phyloP scores from a whole-genome alignment of 1,284 basidiomycete species.

The Ceratobasidium sp. region DNA sequence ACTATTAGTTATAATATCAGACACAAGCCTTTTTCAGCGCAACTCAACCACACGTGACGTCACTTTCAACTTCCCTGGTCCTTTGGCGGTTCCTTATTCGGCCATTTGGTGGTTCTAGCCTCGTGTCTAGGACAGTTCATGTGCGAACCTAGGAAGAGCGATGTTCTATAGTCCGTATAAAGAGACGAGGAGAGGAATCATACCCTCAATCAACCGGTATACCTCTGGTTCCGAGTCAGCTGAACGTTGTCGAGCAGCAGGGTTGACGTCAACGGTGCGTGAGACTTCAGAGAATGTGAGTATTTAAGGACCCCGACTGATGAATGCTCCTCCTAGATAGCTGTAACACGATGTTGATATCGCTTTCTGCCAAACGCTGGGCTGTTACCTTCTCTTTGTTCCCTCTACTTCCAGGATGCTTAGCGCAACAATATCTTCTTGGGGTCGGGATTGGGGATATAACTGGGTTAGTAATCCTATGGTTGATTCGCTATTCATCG shows the following conservation, averaged over 20 bases:
- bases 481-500: background rate
- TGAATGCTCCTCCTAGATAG: background rate
- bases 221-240: background rate
- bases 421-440: slow-evolving; percentile 34
- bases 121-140: background rate
- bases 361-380: slow-evolving; percentile 17
- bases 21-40: background rate
- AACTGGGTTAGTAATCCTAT: slow-evolving; percentile 11
- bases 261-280: background rate
- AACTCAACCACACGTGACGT: slow-evolving; percentile 19
- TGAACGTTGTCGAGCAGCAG: background rate
- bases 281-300: background rate
- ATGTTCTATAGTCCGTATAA: background rate
- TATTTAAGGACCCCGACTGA: background rate
- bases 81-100: background rate
- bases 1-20: background rate
- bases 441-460: slow-evolving; percentile 38
- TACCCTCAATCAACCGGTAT: background rate
- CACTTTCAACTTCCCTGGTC: slow-evolving; percentile 15
- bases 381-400: background rate
- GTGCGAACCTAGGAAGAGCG: background rate
- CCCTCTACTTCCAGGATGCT: background rate
- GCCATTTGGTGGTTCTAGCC: background rate
- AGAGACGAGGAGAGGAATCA: background rate
- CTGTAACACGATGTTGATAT: background rate